Evolutionary conservation across 164 flowering plant genomes (phyloP).

Genomic region (Tetracentron sinense): DNA sequence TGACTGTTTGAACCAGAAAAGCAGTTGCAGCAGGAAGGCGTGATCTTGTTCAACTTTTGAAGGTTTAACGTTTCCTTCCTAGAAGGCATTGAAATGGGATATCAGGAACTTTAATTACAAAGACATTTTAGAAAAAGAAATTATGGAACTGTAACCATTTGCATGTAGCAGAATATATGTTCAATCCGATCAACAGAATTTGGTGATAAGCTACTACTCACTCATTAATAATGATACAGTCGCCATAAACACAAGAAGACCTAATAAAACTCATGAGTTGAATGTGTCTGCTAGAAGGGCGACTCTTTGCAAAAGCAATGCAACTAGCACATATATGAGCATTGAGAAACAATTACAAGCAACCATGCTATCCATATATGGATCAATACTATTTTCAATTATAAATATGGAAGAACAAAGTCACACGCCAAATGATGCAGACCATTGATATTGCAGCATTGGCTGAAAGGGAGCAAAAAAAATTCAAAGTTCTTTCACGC

Average conservation of each 20-base stretch:
- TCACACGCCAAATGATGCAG: background rate
- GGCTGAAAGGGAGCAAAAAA: no score
- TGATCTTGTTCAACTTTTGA: slow-evolving; percentile 69
- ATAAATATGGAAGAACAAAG: background rate
- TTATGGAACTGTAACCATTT: background rate
- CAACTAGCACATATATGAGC: no score
- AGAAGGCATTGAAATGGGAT: slow-evolving; percentile 15
- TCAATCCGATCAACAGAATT: background rate
- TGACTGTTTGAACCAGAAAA: slow-evolving; percentile 89
- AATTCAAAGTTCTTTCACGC: no score
- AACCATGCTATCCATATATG: no score
- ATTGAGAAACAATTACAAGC: no score
- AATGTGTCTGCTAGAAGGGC: background rate
- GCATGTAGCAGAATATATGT: background rate
- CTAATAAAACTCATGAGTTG: background rate
- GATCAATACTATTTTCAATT: background rate
- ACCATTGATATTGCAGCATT: background rate
- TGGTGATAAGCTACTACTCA: background rate
- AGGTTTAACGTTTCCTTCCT: slow-evolving; percentile 90
- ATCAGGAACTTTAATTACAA: background rate
- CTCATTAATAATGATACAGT: background rate
- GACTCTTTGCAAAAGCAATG: no score
- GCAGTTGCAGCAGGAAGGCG: slow-evolving; percentile 90
- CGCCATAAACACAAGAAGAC: background rate
- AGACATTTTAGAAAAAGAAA: slow-evolving; percentile 1